These are phyloP conservation scores for Polygonum aviculare DNA, from an alignment of 148 eudicot genomes.

Conservation along the genomic window DNA sequence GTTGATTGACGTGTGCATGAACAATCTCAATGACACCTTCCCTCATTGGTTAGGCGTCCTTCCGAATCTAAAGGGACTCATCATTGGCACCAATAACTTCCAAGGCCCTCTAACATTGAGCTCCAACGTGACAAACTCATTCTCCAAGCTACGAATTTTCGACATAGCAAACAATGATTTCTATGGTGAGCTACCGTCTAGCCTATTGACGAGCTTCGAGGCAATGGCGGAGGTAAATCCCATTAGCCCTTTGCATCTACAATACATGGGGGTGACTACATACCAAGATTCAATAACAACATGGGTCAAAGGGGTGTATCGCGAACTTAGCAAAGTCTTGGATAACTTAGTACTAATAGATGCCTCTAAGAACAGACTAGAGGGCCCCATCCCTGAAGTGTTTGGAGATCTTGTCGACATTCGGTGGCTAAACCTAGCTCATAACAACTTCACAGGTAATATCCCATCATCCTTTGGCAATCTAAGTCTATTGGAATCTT, in stretches of 20 bases:
- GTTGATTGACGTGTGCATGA: slow-evolving; percentile 11
- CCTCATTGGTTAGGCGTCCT: slow-evolving; percentile 12
- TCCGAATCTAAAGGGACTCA: background rate
- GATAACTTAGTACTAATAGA: slow-evolving; percentile 10
- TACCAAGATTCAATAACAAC: background rate
- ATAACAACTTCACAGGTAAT: slow-evolving; percentile 14
- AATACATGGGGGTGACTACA: background rate
- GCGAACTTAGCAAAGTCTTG: background rate
- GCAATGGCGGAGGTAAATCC: slow-evolving; percentile 4
- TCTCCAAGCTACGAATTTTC: slow-evolving; percentile 10
- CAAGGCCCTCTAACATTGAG: background rate
- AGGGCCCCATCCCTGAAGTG: slow-evolving; percentile 14
- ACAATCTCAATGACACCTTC: slow-evolving; percentile 13
- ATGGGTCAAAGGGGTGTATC: background rate
- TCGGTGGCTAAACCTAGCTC: slow-evolving; percentile 17
- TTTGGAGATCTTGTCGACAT: slow-evolving; percentile 12
- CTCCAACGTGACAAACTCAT: background rate
- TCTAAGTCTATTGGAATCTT: slow-evolving; percentile 12
- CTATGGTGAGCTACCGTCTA: slow-evolving; percentile 8
- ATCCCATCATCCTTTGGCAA: slow-evolving; percentile 17
- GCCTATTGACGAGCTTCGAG: slow-evolving; percentile 3
- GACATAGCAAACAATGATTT: slow-evolving; percentile 18
- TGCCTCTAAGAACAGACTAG: slow-evolving; percentile 17
- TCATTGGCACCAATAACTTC: slow-evolving; percentile 2
- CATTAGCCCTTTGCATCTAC: background rate